Evolutionary conservation across 129 eudicot species (phyloP), one percentile per base, ranked within the genome.

Genomic region (Arctium minus): DNA sequence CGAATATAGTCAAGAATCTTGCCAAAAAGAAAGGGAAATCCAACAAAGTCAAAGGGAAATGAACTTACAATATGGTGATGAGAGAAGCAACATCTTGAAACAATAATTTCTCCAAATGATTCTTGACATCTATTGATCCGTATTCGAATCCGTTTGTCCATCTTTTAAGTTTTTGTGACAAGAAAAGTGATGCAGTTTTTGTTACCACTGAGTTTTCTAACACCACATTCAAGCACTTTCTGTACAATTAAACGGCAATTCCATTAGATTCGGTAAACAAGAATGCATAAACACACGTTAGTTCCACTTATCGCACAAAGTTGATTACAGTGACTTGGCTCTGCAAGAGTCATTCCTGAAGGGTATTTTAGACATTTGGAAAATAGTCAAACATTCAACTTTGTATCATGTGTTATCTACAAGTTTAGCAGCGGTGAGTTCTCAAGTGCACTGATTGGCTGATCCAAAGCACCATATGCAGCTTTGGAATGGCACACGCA

Each of bases 391-490:
- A 22, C 27, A 22, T 22, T 22, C 27, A 22, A 22, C 27, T 22
- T 22, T 22, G 27, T 22, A 22, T 22, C 27, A 36, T 3, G 17
- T 17, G 42, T 30, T 64, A 96, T 98, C 99, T 96, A 93, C 40
- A 96, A 80, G 85, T 88, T 86, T 67, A 96, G 80, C 82, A 96
- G 79, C 65, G 99, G 97, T 27, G 99, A 96, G 76, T 93, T 75
- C 79, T 93, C 98, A 8, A 96, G 97, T 36, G 86, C 93, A 79
- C 93, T 96, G 71, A 93, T 74, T 3, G 99, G 99, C 77, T 91
- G 98, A 87, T 96, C 99, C 76, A 96, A 79, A 48, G 99, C 99
- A 93, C 98, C 89, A 46, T 96, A 96, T 17, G 97, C 94, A 31
- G 95, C 98, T 80, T 96, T 98, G 0, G 95, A 87, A 96, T 87